Percentiles rank a stretch among this genome's conserved stretches.
Evolutionary conservation across 164 flowering plant species (phyloP).

Genomic region (Piper longum): DNA sequence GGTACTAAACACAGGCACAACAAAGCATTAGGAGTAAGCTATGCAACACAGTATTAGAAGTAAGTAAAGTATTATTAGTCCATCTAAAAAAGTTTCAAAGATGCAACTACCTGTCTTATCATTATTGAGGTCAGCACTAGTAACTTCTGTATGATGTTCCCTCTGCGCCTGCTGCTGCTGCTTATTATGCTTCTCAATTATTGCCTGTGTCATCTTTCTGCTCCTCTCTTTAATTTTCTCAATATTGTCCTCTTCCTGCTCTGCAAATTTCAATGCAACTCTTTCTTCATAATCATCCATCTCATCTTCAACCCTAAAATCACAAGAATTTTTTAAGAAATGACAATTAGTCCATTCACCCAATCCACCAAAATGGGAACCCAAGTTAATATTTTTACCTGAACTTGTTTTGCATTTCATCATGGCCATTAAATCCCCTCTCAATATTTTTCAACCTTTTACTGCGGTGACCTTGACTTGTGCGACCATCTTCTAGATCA

Average conservation of each 20-base stretch:
- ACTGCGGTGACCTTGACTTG: conserved; percentile 14
- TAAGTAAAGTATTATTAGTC: not conserved
- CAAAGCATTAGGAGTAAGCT: not conserved
- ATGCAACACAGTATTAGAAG: not conserved
- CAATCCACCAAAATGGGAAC: too few species aligned
- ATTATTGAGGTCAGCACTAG: conserved; percentile 14
- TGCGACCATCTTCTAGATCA: conserved; percentile 9
- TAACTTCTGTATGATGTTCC: conserved; percentile 13
- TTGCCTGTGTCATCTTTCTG: conserved; percentile 74
- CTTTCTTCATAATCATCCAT: conserved; percentile 54
- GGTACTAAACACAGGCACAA: not conserved
- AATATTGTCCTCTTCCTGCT: conserved; percentile 83
- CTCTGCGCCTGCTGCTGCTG: conserved; percentile 18
- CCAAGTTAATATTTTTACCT: conserved; percentile 19
- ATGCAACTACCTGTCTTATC: conserved; percentile 27
- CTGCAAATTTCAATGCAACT: conserved; percentile 43
- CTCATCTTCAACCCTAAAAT: conserved; percentile 49
- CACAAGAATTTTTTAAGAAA: not conserved
- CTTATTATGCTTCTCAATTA: conserved; percentile 66
- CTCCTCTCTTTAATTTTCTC: conserved; percentile 83
- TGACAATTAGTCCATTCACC: too few species aligned
- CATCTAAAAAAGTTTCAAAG: not conserved
- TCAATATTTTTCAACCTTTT: conserved; percentile 13
- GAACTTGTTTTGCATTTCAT: conserved; percentile 8
- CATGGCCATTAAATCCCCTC: conserved; percentile 10